Evolutionary conservation across 495 filamentous ascomycete species (phyloP).

Genomic region (Podospora fimiseda): DNA sequence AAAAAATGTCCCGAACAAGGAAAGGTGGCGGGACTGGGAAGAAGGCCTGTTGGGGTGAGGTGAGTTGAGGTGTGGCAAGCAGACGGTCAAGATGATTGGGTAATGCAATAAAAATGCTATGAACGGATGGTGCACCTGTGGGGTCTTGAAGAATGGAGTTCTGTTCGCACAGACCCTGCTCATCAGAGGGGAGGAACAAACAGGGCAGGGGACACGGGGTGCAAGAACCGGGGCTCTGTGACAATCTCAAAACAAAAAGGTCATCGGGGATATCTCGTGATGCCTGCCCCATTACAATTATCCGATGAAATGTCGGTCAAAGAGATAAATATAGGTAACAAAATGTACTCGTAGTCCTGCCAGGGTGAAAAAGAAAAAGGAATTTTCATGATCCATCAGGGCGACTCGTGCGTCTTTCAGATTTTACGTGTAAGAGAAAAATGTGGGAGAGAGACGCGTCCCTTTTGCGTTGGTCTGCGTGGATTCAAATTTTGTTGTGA

Average conservation of each 20-base stretch:
- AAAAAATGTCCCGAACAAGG: not conserved
- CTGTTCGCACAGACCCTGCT: no score
- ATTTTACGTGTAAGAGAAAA: no score
- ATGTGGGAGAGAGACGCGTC: not conserved
- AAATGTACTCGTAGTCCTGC: no score
- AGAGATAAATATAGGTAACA: not conserved
- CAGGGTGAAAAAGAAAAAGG: no score
- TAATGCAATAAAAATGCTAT: not conserved
- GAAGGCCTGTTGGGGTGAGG: not conserved
- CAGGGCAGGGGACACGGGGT: no score
- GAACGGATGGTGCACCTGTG: not conserved
- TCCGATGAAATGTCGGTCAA: not conserved
- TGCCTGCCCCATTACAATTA: no score
- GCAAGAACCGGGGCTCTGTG: not conserved
- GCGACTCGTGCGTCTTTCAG: no score
- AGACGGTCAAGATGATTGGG: constrained; percentile 1
- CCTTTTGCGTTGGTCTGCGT: not conserved
- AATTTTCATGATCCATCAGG: no score
- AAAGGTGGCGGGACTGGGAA: not conserved
- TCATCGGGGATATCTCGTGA: not conserved
- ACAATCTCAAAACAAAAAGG: not conserved
- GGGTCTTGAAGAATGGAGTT: no score
- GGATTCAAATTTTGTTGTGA: not conserved
- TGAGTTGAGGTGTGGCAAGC: constrained; percentile 3
- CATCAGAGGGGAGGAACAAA: no score